A percentile compares a stretch with the other conserved stretches of the same genome.
Conservation (phyloP, 371 early-diverging fungal genomes). For the Entomophthora muscae region DNA sequence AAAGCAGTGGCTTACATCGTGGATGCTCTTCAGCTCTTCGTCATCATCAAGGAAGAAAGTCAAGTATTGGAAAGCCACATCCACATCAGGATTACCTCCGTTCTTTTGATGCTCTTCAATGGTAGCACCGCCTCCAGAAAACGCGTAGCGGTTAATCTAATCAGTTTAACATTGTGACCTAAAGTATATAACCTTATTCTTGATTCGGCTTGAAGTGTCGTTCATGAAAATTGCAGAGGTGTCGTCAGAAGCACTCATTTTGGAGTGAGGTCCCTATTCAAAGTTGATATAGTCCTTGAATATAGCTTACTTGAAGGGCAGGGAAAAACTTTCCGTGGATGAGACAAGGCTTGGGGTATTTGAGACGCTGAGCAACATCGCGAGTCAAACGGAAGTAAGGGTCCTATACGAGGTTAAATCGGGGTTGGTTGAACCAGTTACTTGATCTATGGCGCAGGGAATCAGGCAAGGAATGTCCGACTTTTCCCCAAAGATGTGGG, state of each 20-base stretch:
- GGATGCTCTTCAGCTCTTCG: slow-evolving; percentile 61
- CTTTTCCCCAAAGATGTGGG: slow-evolving; percentile 81
- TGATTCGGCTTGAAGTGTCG: slow-evolving; percentile 88
- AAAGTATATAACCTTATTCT: slow-evolving; percentile 61
- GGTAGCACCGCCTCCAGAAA: slow-evolving; percentile 92
- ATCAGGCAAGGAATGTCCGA: slow-evolving; percentile 92
- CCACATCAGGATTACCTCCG: slow-evolving; percentile 96
- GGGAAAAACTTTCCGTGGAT: slow-evolving; percentile 97
- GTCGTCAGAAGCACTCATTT: slow-evolving; percentile 95
- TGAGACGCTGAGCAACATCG: slow-evolving; percentile 87
- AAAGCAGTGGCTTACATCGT: slow-evolving; percentile 20
- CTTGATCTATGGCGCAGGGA: slow-evolving; percentile 98
- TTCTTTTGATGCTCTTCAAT: slow-evolving; percentile 73
- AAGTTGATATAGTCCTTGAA: too few relatives aligned
- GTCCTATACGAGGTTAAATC: slow-evolving; percentile 28
- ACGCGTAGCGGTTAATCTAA: slow-evolving; percentile 87
- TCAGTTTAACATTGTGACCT: background rate
- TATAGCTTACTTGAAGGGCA: slow-evolving; percentile 59
- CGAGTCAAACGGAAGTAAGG: slow-evolving; percentile 99
- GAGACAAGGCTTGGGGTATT: slow-evolving; percentile 92
- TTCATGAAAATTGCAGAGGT: slow-evolving; percentile 89
- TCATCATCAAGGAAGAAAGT: slow-evolving; percentile 96
- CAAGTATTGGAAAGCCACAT: slow-evolving; percentile 94
- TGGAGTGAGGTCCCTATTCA: slow-evolving; percentile 67
- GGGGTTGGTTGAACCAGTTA: slow-evolving; percentile 1